Percentiles rank a stretch among this genome's conserved stretches.
Evolutionary conservation across 148 eudicot genomes (phyloP).

Genomic region (Rhododendron henanense): DNA sequence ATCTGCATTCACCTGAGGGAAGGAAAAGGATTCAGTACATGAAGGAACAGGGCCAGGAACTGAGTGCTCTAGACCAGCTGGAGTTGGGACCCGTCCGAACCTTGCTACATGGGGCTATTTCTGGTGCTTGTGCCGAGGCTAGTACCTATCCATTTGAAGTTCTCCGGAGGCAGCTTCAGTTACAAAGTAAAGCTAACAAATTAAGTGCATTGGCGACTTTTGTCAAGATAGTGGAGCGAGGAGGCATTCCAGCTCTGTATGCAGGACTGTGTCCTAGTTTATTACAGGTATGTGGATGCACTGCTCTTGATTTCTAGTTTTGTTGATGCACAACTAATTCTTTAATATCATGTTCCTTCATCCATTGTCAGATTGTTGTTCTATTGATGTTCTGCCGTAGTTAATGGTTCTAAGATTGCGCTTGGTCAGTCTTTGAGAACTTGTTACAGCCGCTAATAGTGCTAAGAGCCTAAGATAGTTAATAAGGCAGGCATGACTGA

Average conservation of each 20-base stretch:
- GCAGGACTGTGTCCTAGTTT: slow-evolving; percentile 68
- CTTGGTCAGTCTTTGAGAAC: not conserved
- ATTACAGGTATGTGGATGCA: slow-evolving; percentile 44
- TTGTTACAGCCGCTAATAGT: not conserved
- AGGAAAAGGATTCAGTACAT: slow-evolving; percentile 40
- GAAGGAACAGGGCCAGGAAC: slow-evolving; percentile 47
- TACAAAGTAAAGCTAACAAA: slow-evolving; percentile 45
- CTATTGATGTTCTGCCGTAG: not conserved
- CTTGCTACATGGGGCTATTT: slow-evolving; percentile 57
- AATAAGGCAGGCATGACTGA: not conserved
- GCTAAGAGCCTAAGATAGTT: not conserved
- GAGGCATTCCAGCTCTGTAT: slow-evolving; percentile 62
- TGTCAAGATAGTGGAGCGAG: slow-evolving; percentile 46
- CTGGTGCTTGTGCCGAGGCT: slow-evolving; percentile 78
- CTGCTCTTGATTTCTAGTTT: not conserved
- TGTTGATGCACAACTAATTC: not conserved
- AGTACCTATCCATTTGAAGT: slow-evolving; percentile 73
- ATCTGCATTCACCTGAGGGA: slow-evolving; percentile 59
- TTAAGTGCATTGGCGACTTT: slow-evolving; percentile 50
- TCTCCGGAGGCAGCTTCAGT: slow-evolving; percentile 59
- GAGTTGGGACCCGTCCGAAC: slow-evolving; percentile 62
- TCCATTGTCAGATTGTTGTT: not conserved
- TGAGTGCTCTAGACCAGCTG: slow-evolving; percentile 49
- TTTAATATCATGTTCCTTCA: not conserved
- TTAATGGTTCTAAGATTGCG: not conserved